Evolutionary conservation across 2,329 filamentous ascomycete genomes (phyloP), one percentile per base, ranked within the genome.

Genomic region (Fusarium sp.): DNA sequence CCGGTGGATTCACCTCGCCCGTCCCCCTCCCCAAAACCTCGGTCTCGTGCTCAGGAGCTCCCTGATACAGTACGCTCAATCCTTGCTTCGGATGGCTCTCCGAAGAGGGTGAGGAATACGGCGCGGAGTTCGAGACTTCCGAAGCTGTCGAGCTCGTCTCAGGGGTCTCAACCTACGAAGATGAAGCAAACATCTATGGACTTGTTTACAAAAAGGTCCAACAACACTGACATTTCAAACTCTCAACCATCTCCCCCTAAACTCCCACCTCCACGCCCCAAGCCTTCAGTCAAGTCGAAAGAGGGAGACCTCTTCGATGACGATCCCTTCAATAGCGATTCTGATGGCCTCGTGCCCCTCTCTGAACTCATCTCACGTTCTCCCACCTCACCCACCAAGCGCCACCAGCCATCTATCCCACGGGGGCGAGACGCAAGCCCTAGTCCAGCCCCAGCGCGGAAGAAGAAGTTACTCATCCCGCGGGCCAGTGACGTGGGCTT

Each of bases 381-480:
- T 1, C 63, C 70, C 10, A 17, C 37, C 22, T 73, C 74, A 1
- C 72, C 63, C 2, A 54, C 27, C 10, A 75, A 76, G 33, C 65
- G 67, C 11, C 65, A 68, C 2, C 66, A 73, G 25, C 37, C 40
- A 15, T 17, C 33, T 8, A 64, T 33, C 7, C 40, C 11, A 4
- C 40, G 11, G 20, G 65, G 57, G 14, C 56, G 62, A 64, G 52
- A 50, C 4, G 38, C 45, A 20, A 77, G 68, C 27, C 69, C 75
- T 14, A 70, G 63, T 4, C 72, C 74, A 54, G 65, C 65, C 35
- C 77, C 76, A 38, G 66, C 56, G 63, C 71, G 66, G 66, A 81
- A 77, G 75, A 86, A 85, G 70, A 86, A 82, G 68, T 69, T 85
- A 14, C 80, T 84, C 68, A 73, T 84, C 38, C 83, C 85, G 14